Percentiles rank a stretch among this genome's conserved stretches.
Conservation (phyloP, 495 filamentous ascomycete species). For the Podospora sp. region DNA sequence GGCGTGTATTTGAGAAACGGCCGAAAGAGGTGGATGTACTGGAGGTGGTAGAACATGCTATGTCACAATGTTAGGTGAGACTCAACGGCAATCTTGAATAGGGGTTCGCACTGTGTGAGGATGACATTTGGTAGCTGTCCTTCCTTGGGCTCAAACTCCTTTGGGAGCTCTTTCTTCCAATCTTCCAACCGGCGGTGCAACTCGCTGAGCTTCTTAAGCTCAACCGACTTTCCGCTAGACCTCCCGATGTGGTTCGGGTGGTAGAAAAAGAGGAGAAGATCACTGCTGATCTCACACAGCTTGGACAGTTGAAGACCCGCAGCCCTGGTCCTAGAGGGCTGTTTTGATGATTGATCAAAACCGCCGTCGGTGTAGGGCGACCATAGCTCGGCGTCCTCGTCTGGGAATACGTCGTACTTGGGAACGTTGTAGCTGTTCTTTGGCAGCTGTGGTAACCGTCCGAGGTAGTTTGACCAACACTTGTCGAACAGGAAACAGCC, state of each 20-base stretch:
- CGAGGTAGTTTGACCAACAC: conserved; percentile 98
- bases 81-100: background rate
- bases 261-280: conserved; percentile 88
- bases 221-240: conserved; percentile 63
- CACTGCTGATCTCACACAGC: conserved; percentile 90
- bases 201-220: conserved; percentile 90
- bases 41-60: conserved; percentile 96
- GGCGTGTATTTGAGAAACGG: conserved; percentile 92
- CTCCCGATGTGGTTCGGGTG: conserved; percentile 66
- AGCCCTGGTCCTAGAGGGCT: conserved; percentile 82
- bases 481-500: conserved; percentile 99
- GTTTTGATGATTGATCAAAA: conserved; percentile 64
- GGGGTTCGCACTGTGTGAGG: conserved; percentile 82
- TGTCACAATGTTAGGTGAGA: conserved; percentile 21
- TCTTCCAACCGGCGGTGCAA: conserved; percentile 87
- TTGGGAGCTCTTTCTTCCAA: conserved; percentile 85
- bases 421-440: conserved; percentile 76
- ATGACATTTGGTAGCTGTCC: conserved; percentile 86
- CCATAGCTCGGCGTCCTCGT: conserved; percentile 85
- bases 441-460: conserved; percentile 85
- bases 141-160: conserved; percentile 86
- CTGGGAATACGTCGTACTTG: conserved; percentile 88
- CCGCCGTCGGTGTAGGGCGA: conserved; percentile 87
- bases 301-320: conserved; percentile 79
- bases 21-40: conserved; percentile 95